Conservation (phyloP, 2,329 filamentous ascomycete genomes). For the Penicillium decumbens region DNA sequence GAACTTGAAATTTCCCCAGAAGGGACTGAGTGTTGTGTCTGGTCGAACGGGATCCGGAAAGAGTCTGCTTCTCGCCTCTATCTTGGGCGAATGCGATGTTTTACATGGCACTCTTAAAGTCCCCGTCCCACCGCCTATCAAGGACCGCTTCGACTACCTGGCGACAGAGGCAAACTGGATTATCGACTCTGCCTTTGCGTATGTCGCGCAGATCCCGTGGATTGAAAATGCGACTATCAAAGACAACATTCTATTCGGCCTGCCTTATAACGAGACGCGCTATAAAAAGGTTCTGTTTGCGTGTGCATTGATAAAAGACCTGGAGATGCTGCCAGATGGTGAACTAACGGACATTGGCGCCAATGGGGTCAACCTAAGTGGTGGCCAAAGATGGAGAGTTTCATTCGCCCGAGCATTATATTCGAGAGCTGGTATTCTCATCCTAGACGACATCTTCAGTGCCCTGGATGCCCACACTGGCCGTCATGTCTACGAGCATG, state of each 20-base stretch:
- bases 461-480: conserved; percentile 77
- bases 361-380: conserved; percentile 78
- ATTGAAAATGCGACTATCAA: conserved; percentile 76
- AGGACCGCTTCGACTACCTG: conserved; percentile 58
- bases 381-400: conserved; percentile 78
- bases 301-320: conserved; percentile 69
- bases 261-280: conserved; percentile 64
- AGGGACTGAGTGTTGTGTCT: conserved; percentile 68
- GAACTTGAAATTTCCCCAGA: conserved; percentile 61
- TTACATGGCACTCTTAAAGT: conserved; percentile 54
- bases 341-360: conserved; percentile 77
- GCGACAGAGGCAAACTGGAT: conserved; percentile 53
- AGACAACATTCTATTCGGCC: conserved; percentile 73
- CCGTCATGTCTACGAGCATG: conserved; percentile 71
- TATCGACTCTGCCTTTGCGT: conserved; percentile 56
- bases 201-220: conserved; percentile 76
- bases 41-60: conserved; percentile 76
- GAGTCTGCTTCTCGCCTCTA: conserved; percentile 66
- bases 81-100: conserved; percentile 71
- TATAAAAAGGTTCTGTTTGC: conserved; percentile 67
- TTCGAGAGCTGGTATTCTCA: conserved; percentile 68
- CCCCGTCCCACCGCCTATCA: conserved; percentile 41
- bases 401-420: conserved; percentile 76
- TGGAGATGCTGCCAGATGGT: conserved; percentile 70
- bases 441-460: conserved; percentile 81